These are phyloP conservation scores for Penicillium sp. DNA, from an alignment of 2,329 filamentous ascomycete species.

Conservation along the genomic window DNA sequence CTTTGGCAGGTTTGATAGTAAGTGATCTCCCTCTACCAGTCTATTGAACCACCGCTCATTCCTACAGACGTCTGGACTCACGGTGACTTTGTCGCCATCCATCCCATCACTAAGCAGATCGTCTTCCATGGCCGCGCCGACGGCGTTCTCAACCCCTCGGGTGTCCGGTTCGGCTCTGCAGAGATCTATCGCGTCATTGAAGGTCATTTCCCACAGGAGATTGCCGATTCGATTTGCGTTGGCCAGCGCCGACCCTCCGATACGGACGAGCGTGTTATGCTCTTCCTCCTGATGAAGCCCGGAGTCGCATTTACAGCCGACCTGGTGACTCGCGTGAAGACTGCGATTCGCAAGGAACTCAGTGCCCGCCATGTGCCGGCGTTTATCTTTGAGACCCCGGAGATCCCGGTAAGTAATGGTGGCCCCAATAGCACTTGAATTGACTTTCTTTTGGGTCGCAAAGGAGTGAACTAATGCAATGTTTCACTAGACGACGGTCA, in stretches of 20 bases:
- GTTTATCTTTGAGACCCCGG: conserved; percentile 78
- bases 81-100: conserved; percentile 76
- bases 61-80: conserved; percentile 74
- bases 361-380: conserved; percentile 78
- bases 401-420: conserved; percentile 63
- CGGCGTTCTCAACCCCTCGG: conserved; percentile 79
- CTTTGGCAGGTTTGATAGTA: conserved; percentile 31
- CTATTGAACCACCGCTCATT: background rate
- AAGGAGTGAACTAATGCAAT: background rate
- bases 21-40: background rate
- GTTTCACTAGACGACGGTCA: conserved; percentile 73
- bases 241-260: conserved; percentile 71
- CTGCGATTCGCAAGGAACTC: conserved; percentile 67
- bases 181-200: conserved; percentile 77
- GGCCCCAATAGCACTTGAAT: background rate
- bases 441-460: background rate
- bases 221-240: conserved; percentile 77
- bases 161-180: conserved; percentile 78
- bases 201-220: conserved; percentile 51
- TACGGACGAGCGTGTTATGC: conserved; percentile 62
- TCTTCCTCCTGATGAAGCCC: conserved; percentile 65
- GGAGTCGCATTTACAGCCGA: conserved; percentile 20
- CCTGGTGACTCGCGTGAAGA: conserved; percentile 63
- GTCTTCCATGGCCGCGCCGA: conserved; percentile 57
- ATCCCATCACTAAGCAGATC: conserved; percentile 68